Evolutionary conservation across 257 asterid species (phyloP).

Genomic region (Solanum peruvianum): DNA sequence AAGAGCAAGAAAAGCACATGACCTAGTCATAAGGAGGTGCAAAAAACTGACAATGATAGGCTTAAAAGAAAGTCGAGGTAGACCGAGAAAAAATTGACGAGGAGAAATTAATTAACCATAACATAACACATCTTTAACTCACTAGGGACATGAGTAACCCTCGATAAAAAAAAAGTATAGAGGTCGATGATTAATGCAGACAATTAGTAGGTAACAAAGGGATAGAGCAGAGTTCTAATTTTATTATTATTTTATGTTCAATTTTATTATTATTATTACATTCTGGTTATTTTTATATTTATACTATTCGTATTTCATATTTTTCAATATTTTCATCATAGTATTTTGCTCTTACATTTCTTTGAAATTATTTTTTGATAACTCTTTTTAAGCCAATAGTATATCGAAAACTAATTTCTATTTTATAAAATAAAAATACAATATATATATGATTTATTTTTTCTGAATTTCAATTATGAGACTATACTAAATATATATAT

Average conservation of each 20-base stretch:
- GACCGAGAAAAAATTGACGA: rapidly evolving
- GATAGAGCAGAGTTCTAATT: neutral
- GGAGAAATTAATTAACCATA: no score
- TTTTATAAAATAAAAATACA: neutral
- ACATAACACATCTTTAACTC: neutral
- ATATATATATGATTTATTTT: rapidly evolving
- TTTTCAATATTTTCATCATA: neutral
- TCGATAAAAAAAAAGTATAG: neutral
- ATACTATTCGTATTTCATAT: neutral
- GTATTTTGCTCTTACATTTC: neutral
- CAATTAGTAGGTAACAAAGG: neutral
- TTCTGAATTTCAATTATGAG: neutral
- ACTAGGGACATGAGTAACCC: neutral
- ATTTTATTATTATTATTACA: neutral
- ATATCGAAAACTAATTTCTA: neutral
- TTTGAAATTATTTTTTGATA: neutral
- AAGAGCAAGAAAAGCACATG: neutral
- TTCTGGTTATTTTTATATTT: neutral
- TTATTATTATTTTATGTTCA: neutral
- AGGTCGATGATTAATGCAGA: no score
- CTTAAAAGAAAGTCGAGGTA: neutral
- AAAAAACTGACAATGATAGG: neutral
- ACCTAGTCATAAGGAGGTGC: neutral
- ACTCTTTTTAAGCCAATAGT: neutral
- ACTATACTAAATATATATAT: neutral